Evolutionary conservation across 345 rosid genomes (phyloP), one percentile per base, ranked within the genome.

Genomic region (Noccaea caerulescens): DNA sequence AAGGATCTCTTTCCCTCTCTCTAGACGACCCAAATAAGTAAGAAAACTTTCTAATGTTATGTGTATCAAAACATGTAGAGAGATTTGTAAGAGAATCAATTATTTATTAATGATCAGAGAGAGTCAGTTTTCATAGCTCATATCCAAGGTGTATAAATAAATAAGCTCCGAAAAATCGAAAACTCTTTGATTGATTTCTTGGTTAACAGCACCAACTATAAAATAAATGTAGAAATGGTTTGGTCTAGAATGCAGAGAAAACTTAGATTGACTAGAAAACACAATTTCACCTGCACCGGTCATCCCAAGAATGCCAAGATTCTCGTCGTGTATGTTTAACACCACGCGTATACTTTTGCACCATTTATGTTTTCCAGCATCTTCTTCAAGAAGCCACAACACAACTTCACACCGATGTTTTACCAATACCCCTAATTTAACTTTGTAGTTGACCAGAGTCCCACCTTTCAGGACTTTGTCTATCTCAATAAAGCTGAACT

Each of bases 1-100:
- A 34, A 79, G 86, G 61, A 88, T 93, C 43, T 89, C 99, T 1
- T 94, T 89, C 73, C 91, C 96, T 4, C 78, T 91, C 11, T 57
- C 78, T 13, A 88, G 77, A 77, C 84, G 85, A 6, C 60, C 85
- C 3, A 89, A 77, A 67, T 85, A 80, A 87, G 61, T 4, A 8
- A 0, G n/a, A 1, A 2, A 20, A 0, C 11, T 1, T 27, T 20
- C 2, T 8, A 18, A 11, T 58, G 20, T 57, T 10, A 4, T 49
- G 2, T 49, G 71, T 39, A 49, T 55, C n/a, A 37, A 37, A 53
- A 72, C 0, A 62, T 32, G 46, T 42, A 33, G 11, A 63, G 27
- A 63, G 8, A 27, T 2, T 27, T 50, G 37, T 51, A 37, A 20
- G 7, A 42, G 37, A 41, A 6, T 42, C 51, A 60, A 18, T 1